Conservation (phyloP, 108 stramenopile genomes). For the Hondaea fermentalgiana region DNA sequence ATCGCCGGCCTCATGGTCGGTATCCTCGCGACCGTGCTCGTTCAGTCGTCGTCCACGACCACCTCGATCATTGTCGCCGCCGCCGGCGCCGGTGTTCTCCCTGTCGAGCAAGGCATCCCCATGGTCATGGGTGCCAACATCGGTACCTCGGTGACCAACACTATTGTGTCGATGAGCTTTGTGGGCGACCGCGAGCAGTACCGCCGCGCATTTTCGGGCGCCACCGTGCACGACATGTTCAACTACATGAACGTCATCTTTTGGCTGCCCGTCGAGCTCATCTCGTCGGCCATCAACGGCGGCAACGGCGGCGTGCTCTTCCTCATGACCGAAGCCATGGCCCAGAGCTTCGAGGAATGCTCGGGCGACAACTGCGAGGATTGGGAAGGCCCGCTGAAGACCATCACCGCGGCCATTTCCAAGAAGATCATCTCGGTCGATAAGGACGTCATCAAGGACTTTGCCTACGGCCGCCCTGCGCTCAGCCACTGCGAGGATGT, state of each 20-base stretch:
- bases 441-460: conserved; percentile 62
- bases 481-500: conserved; percentile 56
- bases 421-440: conserved; percentile 63
- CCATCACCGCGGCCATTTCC: conserved; percentile 58
- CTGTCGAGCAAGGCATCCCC: conserved; percentile 64
- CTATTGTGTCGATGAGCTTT: conserved; percentile 74
- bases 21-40: conserved; percentile 66
- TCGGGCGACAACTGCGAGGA: conserved; percentile 28
- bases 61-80: conserved; percentile 74
- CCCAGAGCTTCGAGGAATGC: conserved; percentile 49
- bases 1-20: conserved; percentile 72
- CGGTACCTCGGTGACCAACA: conserved; percentile 73
- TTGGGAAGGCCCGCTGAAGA: conserved; percentile 69
- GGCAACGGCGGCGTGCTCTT: conserved; percentile 37
- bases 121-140: conserved; percentile 86
- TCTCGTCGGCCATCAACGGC: conserved; percentile 48
- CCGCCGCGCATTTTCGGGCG: conserved; percentile 77
- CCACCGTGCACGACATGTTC: conserved; percentile 82
- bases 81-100: conserved; percentile 57
- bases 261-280: conserved; percentile 66
- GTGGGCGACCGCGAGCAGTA: conserved; percentile 71
- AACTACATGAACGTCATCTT: conserved; percentile 70
- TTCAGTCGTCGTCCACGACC: conserved; percentile 76
- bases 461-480: conserved; percentile 45
- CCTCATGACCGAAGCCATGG: conserved; percentile 21